phyloP scores from a whole-genome alignment of 768 basidiomycete species.

The Leccinum imitatum region DNA sequence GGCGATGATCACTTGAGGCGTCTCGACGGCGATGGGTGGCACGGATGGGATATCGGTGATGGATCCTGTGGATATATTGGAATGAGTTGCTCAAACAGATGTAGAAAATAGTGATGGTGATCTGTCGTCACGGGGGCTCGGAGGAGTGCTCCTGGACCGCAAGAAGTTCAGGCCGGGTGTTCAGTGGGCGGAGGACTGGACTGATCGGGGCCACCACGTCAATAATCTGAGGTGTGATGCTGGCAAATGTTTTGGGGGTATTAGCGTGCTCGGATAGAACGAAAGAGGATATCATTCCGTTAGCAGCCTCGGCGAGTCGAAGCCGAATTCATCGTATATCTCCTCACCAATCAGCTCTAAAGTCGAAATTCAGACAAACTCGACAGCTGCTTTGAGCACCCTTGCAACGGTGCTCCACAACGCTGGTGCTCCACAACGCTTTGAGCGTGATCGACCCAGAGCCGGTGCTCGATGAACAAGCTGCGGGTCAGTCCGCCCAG shows the following conservation, averaged over 20 bases:
- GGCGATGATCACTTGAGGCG: too few relatives aligned
- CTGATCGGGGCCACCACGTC: conserved; percentile 13
- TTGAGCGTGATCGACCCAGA: too few relatives aligned
- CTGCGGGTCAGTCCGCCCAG: too few relatives aligned
- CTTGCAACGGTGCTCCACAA: too few relatives aligned
- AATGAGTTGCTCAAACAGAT: conserved; percentile 6
- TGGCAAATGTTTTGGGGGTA: conserved; percentile 29
- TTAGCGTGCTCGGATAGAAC: conserved; percentile 33
- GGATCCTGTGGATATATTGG: neutral
- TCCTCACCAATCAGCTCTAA: conserved; percentile 90
- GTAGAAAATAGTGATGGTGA: conserved; percentile 3
- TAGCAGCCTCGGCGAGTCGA: conserved; percentile 53
- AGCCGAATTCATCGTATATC: conserved; percentile 89
- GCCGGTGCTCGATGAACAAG: too few relatives aligned
- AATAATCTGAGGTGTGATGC: conserved; percentile 4
- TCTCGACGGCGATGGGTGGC: neutral
- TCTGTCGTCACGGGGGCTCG: conserved; percentile 36
- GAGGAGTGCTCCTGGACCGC: conserved; percentile 46
- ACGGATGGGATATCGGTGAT: neutral
- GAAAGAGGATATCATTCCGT: conserved; percentile 48
- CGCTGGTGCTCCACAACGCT: too few relatives aligned
- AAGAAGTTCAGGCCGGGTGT: conserved; percentile 51
- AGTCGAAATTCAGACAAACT: conserved; percentile 1
- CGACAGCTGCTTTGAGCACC: too few relatives aligned
- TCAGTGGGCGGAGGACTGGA: conserved; percentile 39